These are phyloP conservation scores for Hippophae gyantsensis DNA, from an alignment of 306 rosid species.

Conservation along the genomic window DNA sequence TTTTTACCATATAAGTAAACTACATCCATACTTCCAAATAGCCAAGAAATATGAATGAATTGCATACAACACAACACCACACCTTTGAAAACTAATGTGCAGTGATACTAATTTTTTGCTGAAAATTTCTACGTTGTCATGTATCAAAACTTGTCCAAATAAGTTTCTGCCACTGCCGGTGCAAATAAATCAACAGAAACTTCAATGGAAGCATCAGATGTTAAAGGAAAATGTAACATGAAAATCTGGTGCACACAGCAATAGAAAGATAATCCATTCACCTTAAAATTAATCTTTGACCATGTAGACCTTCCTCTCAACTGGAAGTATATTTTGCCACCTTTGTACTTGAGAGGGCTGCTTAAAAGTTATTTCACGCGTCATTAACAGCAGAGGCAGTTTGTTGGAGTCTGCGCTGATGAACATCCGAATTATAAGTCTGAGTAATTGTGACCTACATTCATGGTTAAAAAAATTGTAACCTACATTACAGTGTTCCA, in stretches of 20 bases:
- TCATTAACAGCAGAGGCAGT: constrained; percentile 33
- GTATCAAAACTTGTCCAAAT: too few relatives aligned
- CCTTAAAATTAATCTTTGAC: constrained; percentile 13
- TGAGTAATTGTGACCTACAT: constrained; percentile 86
- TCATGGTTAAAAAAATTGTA: constrained; percentile 28
- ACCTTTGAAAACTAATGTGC: too few relatives aligned
- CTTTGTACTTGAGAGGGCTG: constrained; percentile 2
- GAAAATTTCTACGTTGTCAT: too few relatives aligned
- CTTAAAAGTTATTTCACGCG: constrained; percentile 19
- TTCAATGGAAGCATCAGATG: constrained; percentile 9
- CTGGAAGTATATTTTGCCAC: constrained; percentile 19
- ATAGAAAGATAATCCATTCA: constrained; percentile 19
- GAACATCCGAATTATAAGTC: constrained; percentile 88
- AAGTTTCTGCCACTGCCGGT: constrained; percentile 2
- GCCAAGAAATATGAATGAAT: too few relatives aligned
- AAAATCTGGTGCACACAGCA: neutral
- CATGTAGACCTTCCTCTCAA: constrained; percentile 29
- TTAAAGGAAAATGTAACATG: neutral
- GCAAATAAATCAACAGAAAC: neutral
- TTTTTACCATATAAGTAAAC: neutral
- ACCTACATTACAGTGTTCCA: constrained; percentile 42
- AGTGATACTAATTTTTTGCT: too few relatives aligned
- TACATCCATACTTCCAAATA: neutral
- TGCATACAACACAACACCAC: too few relatives aligned
- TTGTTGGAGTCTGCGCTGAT: constrained; percentile 62